Conservation (phyloP, 768 basidiomycete species). For the Lentinula guzmanii region DNA sequence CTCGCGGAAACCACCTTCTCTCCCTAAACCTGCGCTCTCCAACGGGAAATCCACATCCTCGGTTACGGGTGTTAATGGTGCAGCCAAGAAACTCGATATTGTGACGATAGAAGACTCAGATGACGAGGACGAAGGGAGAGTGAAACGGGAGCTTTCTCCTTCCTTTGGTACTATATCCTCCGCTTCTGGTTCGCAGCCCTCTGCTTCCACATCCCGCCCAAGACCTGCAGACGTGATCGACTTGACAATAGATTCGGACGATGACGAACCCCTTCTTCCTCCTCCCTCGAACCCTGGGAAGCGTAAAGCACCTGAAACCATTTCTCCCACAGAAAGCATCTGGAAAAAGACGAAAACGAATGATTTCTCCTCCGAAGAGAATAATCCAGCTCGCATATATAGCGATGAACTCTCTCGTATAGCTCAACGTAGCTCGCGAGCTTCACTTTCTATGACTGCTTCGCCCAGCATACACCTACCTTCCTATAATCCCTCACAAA, state of each 20-base stretch:
- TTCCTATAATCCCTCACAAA: neutral
- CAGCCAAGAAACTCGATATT: constrained; percentile 45
- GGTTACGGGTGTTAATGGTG: constrained; percentile 27
- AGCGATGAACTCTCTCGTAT: neutral
- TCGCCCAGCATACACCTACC: neutral
- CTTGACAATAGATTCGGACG: constrained; percentile 75
- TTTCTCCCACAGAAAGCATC: constrained; percentile 57
- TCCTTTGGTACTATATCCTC: constrained; percentile 48
- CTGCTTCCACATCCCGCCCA: constrained; percentile 21
- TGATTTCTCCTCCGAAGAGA: constrained; percentile 7
- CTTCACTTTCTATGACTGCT: neutral
- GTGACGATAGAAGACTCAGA: constrained; percentile 70
- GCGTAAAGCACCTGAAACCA: constrained; percentile 54
- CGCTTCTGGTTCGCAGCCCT: constrained; percentile 12
- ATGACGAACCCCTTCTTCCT: constrained; percentile 43
- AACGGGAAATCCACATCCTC: constrained; percentile 19
- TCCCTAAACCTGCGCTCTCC: constrained; percentile 9
- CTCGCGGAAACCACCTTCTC: constrained; percentile 25
- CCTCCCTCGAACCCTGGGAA: constrained; percentile 32
- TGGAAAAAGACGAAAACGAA: constrained; percentile 65
- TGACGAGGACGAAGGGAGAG: constrained; percentile 71
- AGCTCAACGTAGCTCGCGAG: neutral
- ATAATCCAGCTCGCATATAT: neutral
- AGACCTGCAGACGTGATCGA: constrained; percentile 65
- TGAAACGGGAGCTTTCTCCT: constrained; percentile 71